Percentiles rank a stretch among this genome's conserved stretches.
Conservation (phyloP, 768 basidiomycete genomes). For the Amanita polypyramis region DNA sequence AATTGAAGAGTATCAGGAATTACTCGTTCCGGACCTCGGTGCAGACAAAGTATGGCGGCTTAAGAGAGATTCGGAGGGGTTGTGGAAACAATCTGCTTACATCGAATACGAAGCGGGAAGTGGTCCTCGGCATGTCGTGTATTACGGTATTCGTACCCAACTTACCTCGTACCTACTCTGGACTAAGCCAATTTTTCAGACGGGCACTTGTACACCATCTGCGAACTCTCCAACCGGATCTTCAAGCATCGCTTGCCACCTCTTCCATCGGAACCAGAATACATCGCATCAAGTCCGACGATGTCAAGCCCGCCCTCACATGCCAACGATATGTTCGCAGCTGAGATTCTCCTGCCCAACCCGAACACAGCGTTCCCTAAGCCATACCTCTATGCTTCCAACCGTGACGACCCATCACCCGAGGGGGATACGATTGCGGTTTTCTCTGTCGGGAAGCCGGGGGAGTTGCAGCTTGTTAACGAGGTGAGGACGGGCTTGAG, state of each 20-base stretch:
- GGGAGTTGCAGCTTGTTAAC: constrained; percentile 32
- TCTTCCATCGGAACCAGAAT: constrained; percentile 27
- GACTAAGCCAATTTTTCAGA: constrained; percentile 25
- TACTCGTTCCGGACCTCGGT: constrained; percentile 71
- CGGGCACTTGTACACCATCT: constrained; percentile 51
- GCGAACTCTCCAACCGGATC: constrained; percentile 54
- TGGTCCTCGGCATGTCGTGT: constrained; percentile 63
- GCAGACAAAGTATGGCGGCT: constrained; percentile 57
- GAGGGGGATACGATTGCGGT: constrained; percentile 68
- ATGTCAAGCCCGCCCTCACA: constrained; percentile 33
- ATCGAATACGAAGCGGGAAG: constrained; percentile 43
- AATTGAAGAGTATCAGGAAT: constrained; percentile 37
- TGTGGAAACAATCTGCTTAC: constrained; percentile 39
- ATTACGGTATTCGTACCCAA: constrained; percentile 39
- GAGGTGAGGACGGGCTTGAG: constrained; percentile 63
- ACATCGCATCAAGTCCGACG: constrained; percentile 36
- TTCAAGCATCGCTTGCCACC: constrained; percentile 43
- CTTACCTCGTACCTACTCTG: neutral
- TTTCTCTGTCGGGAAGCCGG: constrained; percentile 37
- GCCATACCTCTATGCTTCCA: constrained; percentile 62
- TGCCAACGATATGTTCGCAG: constrained; percentile 47
- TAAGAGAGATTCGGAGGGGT: constrained; percentile 28
- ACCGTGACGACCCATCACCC: constrained; percentile 60
- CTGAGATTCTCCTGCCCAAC: constrained; percentile 56
- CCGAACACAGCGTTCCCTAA: constrained; percentile 40